phyloP scores from a whole-genome alignment of 352 stramenopile species.

The Phytopythium helicoides region DNA sequence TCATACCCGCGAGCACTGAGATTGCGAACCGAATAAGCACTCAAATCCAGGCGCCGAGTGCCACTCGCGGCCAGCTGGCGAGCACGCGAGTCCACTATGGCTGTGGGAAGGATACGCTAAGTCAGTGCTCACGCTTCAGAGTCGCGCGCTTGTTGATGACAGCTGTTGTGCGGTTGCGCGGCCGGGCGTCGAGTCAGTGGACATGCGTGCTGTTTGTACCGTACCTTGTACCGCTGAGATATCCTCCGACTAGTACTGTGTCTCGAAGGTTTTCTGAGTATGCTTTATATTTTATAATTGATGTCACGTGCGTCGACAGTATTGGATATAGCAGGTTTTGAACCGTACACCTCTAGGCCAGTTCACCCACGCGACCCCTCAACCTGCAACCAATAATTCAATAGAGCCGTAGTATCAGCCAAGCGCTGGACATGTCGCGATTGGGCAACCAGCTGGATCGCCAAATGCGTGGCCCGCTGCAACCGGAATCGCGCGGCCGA shows the following conservation, averaged over 20 bases:
- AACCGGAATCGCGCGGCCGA: neutral
- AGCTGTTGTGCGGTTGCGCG: slow-evolving; percentile 1
- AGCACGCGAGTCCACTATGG: neutral
- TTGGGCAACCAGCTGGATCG: slow-evolving; percentile 2
- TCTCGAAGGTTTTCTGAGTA: neutral
- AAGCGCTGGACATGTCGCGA: neutral
- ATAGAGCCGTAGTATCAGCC: neutral
- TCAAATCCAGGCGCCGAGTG: neutral
- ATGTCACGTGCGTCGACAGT: neutral
- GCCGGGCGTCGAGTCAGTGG: neutral
- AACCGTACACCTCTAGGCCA: neutral
- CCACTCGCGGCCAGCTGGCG: slow-evolving; percentile 2
- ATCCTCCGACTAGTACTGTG: neutral
- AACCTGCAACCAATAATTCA: slow-evolving; percentile 3
- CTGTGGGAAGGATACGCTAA: no score
- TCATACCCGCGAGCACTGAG: neutral
- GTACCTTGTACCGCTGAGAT: neutral
- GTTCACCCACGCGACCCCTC: neutral
- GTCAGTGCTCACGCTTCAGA: neutral
- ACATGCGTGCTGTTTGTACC: neutral
- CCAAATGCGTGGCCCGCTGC: neutral
- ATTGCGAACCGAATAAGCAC: neutral
- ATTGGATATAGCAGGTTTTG: neutral
- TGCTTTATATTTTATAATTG: neutral
- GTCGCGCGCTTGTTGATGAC: neutral